These are phyloP conservation scores for Fraxinus nigra DNA, from an alignment of 305 asterid species.

Conservation along the genomic window DNA sequence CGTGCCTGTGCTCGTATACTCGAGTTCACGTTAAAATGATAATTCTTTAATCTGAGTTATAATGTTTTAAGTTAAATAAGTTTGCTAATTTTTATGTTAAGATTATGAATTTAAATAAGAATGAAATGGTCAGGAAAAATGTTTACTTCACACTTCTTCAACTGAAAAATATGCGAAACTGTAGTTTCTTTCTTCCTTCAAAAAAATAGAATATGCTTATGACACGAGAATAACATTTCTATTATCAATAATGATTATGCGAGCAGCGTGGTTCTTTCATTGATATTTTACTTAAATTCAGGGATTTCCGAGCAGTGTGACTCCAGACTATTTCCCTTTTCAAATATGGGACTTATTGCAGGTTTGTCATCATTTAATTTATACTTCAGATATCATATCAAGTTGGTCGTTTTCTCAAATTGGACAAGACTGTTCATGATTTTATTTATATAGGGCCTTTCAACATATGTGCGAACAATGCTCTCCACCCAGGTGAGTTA, in stretches of 20 bases:
- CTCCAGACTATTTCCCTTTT: conserved; percentile 80
- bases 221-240: background rate
- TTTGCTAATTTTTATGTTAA: background rate
- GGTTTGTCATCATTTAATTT: conserved; percentile 37
- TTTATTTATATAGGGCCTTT: conserved; percentile 64
- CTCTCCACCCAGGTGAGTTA: conserved; percentile 80
- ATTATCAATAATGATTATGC: background rate
- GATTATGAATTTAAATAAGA: conserved; percentile 3
- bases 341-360: conserved; percentile 94
- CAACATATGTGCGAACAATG: conserved; percentile 89
- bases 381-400: conserved; percentile 7
- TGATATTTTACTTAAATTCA: conserved; percentile 29
- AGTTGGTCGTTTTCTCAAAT: too few species aligned
- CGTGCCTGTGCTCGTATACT: background rate
- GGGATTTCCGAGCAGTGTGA: conserved; percentile 93
- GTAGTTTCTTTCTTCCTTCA: background rate
- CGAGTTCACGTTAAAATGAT: background rate
- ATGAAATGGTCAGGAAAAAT: conserved; percentile 10
- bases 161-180: conserved; percentile 6
- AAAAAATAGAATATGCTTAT: conserved; percentile 6
- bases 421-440: background rate
- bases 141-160: conserved; percentile 10
- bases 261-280: background rate
- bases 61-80: background rate
- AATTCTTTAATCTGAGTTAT: conserved; percentile 7